Conservation (phyloP, 805 yeast genomes). For the Candida chilensis region DNA sequence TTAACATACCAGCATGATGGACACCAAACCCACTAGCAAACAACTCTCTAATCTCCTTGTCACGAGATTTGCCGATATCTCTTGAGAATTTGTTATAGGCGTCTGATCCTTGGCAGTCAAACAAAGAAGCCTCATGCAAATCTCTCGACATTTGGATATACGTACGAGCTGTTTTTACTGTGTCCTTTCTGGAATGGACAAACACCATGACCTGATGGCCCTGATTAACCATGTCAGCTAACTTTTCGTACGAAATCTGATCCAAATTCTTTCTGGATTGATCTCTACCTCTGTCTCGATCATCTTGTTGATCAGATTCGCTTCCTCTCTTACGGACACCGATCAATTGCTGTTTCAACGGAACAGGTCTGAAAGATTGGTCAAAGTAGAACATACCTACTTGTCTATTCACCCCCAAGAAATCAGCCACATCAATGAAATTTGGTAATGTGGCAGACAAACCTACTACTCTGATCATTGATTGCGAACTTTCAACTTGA, state of each 20-base stretch:
- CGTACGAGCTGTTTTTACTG: slow-evolving; percentile 71
- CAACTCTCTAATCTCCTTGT: slow-evolving; percentile 73
- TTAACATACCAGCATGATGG: slow-evolving; percentile 95
- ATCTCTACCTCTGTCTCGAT: slow-evolving; percentile 52
- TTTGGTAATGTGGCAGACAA: slow-evolving; percentile 92
- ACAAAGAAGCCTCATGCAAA: slow-evolving; percentile 43
- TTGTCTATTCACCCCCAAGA: slow-evolving; percentile 81
- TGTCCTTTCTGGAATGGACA: slow-evolving; percentile 93
- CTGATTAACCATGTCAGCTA: slow-evolving; percentile 50
- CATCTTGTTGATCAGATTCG: neutral
- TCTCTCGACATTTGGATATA: slow-evolving; percentile 62
- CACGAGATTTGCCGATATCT: slow-evolving; percentile 66
- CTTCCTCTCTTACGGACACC: slow-evolving; percentile 85
- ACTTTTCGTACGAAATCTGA: slow-evolving; percentile 64
- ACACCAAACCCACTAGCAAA: slow-evolving; percentile 80
- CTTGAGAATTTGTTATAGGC: slow-evolving; percentile 36
- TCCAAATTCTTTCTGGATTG: slow-evolving; percentile 70
- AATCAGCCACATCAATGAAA: slow-evolving; percentile 89
- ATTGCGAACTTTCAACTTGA: slow-evolving; percentile 91
- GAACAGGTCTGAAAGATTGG: slow-evolving; percentile 88
- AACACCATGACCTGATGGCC: slow-evolving; percentile 95
- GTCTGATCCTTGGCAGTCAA: slow-evolving; percentile 42
- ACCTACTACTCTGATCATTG: slow-evolving; percentile 90
- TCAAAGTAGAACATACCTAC: slow-evolving; percentile 94
- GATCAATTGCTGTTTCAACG: slow-evolving; percentile 76